phyloP scores from a whole-genome alignment of 768 basidiomycete genomes.

The Tulasnella sp. region DNA sequence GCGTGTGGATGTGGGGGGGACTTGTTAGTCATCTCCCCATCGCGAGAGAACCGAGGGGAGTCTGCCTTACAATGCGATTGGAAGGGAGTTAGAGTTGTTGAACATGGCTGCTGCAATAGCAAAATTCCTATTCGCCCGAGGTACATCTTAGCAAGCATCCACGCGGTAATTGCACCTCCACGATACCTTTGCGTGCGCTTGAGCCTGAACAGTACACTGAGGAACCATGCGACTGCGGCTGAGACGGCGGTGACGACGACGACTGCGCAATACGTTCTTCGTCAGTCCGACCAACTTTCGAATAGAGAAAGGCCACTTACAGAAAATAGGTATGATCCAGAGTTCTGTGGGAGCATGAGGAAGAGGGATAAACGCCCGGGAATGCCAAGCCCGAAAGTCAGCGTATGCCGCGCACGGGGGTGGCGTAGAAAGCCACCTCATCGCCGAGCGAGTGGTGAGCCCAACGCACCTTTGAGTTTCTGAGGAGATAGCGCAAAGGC shows the following conservation, averaged over 20 bases:
- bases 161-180: neutral
- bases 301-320: neutral
- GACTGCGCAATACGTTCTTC: slow-evolving; percentile 43
- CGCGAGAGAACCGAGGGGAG: neutral
- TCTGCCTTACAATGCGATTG: slow-evolving; percentile 67
- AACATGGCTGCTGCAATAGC: slow-evolving; percentile 83
- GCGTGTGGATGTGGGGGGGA: neutral
- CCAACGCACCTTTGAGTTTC: slow-evolving; percentile 34
- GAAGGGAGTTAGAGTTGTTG: slow-evolving; percentile 94
- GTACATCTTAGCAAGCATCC: neutral
- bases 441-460: neutral
- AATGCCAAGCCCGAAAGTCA: neutral
- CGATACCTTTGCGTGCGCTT: slow-evolving; percentile 74
- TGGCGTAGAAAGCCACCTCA: neutral
- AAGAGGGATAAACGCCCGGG: neutral
- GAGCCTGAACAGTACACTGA: slow-evolving; percentile 68
- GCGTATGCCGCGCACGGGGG: neutral
- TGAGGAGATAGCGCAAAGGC: slow-evolving; percentile 83
- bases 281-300: neutral
- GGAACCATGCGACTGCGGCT: slow-evolving; percentile 63
- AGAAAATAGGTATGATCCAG: slow-evolving; percentile 87
- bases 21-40: neutral
- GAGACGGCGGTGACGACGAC: slow-evolving; percentile 72
- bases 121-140: slow-evolving; percentile 58
- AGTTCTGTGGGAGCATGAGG: slow-evolving; percentile 54